A percentile compares a stretch with the other conserved stretches of the same genome.
Evolutionary conservation across 2,329 filamentous ascomycete species (phyloP).

Genomic region (Cordyceps fumosorosea): DNA sequence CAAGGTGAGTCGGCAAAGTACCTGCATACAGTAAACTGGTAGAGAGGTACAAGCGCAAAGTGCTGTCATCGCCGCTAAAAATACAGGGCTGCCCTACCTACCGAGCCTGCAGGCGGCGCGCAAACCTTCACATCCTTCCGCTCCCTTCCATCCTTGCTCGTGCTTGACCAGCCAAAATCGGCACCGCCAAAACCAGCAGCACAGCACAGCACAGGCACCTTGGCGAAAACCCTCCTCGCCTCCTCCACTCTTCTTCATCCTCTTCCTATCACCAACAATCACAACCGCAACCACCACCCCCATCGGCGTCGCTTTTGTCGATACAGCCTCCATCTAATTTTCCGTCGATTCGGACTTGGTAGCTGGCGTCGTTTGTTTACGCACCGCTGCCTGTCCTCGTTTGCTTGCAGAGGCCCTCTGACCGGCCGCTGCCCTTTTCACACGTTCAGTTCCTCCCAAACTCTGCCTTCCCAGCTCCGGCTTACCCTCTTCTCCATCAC

Average conservation of each 20-base stretch:
- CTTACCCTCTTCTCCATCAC: constrained; percentile 18
- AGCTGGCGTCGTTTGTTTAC: constrained; percentile 12
- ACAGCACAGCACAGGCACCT: neutral
- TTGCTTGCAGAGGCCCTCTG: constrained; percentile 31
- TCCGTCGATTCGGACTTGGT: constrained; percentile 12
- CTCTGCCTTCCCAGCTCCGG: constrained; percentile 24
- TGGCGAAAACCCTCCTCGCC: constrained; percentile 10
- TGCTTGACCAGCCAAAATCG: too few relatives aligned
- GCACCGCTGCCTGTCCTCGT: constrained; percentile 14
- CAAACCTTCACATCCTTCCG: constrained; percentile 7
- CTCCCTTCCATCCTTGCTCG: neutral
- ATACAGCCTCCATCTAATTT: constrained; percentile 9
- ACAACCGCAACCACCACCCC: constrained; percentile 1
- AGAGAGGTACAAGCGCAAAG: neutral
- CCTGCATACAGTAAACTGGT: too few relatives aligned
- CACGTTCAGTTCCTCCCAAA: constrained; percentile 11
- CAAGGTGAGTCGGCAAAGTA: neutral
- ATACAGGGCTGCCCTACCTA: neutral
- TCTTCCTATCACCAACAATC: constrained; percentile 7
- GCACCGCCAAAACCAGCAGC: neutral
- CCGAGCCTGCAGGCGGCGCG: neutral
- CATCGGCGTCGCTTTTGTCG: constrained; percentile 11
- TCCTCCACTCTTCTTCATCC: constrained; percentile 9
- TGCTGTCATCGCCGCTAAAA: neutral
- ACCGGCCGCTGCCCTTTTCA: constrained; percentile 25